Percentiles rank a stretch among this genome's conserved stretches.
These are phyloP conservation scores for Dichotomopilus funicola DNA, from an alignment of 2,329 filamentous ascomycete genomes.

Conservation along the genomic window DNA sequence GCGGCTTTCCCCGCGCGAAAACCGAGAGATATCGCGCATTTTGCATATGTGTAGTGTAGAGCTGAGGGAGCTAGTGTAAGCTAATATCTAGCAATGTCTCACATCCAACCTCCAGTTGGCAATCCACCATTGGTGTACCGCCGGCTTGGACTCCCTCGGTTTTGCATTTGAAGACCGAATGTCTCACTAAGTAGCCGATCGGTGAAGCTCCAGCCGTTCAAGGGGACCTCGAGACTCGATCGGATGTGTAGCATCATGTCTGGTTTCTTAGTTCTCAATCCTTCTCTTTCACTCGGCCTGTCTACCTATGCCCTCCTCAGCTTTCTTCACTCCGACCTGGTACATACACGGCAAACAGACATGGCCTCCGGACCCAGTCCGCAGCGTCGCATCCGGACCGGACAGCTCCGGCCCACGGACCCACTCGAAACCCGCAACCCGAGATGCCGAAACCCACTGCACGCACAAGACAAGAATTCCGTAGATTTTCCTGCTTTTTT, in stretches of 20 bases:
- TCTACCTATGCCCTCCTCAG: too few relatives aligned
- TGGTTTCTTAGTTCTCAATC: too few relatives aligned
- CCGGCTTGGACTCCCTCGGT: not conserved
- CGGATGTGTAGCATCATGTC: too few relatives aligned
- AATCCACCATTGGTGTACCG: conserved; percentile 9
- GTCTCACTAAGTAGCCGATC: not conserved
- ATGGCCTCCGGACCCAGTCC: not conserved
- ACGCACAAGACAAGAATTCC: too few relatives aligned
- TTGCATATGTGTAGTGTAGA: too few relatives aligned
- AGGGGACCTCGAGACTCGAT: too few relatives aligned
- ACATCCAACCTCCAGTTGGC: conserved; percentile 12
- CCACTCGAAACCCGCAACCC: not conserved
- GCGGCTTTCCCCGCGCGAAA: too few relatives aligned
- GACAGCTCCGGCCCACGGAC: not conserved
- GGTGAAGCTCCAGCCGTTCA: not conserved
- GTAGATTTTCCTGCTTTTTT: too few relatives aligned
- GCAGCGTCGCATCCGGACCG: not conserved
- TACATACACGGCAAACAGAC: not conserved
- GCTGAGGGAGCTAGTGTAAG: too few relatives aligned
- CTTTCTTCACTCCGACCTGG: too few relatives aligned
- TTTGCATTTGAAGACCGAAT: not conserved
- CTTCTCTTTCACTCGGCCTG: too few relatives aligned
- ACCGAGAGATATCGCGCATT: too few relatives aligned
- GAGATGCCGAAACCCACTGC: not conserved
- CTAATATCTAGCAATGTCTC: not conserved